Evolutionary conservation across 148 eudicot species (phyloP).

Genomic region (Suaeda aralocaspica): DNA sequence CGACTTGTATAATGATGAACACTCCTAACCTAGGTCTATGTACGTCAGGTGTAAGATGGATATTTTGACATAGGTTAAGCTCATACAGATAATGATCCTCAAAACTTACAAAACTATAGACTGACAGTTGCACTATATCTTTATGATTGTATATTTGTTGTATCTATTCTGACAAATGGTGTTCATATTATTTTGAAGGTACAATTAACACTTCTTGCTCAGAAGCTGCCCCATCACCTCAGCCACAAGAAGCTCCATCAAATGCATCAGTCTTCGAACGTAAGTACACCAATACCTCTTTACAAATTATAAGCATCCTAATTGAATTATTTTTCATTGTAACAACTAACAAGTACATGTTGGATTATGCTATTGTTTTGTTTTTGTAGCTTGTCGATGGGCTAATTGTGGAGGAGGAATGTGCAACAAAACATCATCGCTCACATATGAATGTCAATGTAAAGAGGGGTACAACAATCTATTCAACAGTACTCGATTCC

Average conservation of each 20-base stretch:
- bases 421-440: constrained; percentile 51
- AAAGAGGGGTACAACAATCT: constrained; percentile 49
- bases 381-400: constrained; percentile 59
- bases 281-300: constrained; percentile 19
- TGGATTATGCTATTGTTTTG: neutral
- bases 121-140: too few relatives aligned
- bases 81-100: too few relatives aligned
- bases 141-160: too few relatives aligned
- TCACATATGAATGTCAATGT: constrained; percentile 45
- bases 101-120: too few relatives aligned
- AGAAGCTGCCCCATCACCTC: constrained; percentile 35
- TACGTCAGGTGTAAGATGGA: too few relatives aligned
- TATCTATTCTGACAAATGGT: too few relatives aligned
- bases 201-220: constrained; percentile 32
- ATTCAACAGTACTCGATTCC: constrained; percentile 38
- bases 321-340: neutral
- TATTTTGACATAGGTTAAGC: too few relatives aligned
- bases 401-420: constrained; percentile 67
- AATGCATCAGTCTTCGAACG: constrained; percentile 48
- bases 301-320: neutral
- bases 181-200: constrained; percentile 5
- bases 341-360: neutral
- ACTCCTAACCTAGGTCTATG: too few relatives aligned
- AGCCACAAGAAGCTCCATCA: constrained; percentile 15
- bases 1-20: too few relatives aligned